Percentiles rank a stretch among this genome's conserved stretches.
phyloP scores from a whole-genome alignment of 148 eudicot genomes.

The Diospyros kaki region DNA sequence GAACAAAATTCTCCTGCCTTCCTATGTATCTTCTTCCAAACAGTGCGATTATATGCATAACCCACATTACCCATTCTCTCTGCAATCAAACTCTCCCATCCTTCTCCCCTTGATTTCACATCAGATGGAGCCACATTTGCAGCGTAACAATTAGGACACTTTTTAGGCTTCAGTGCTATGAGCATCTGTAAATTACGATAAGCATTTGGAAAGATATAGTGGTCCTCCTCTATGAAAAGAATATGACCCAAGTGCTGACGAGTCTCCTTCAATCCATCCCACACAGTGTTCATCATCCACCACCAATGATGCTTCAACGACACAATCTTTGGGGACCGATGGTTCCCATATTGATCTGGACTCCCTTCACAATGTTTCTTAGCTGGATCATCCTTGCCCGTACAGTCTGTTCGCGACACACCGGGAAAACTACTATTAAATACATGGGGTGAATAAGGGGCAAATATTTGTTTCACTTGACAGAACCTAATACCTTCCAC shows the following conservation, averaged over 20 bases:
- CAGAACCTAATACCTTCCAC: slow-evolving; percentile 79
- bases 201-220: slow-evolving; percentile 84
- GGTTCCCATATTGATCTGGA: slow-evolving; percentile 92
- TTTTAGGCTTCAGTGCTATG: slow-evolving; percentile 51
- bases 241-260: slow-evolving; percentile 54
- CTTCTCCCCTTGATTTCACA: slow-evolving; percentile 78
- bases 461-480: slow-evolving; percentile 88
- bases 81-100: slow-evolving; percentile 52
- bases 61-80: slow-evolving; percentile 96
- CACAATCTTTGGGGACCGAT: slow-evolving; percentile 80
- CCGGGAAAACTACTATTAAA: slow-evolving; percentile 74
- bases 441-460: slow-evolving; percentile 82
- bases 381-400: slow-evolving; percentile 47
- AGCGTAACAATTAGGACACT: slow-evolving; percentile 79
- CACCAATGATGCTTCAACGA: slow-evolving; percentile 99
- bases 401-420: slow-evolving; percentile 65
- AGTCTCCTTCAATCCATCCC: slow-evolving; percentile 89
- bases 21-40: slow-evolving; percentile 75
- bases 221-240: slow-evolving; percentile 94
- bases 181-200: slow-evolving; percentile 69
- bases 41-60: slow-evolving; percentile 72
- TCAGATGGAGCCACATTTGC: slow-evolving; percentile 80
- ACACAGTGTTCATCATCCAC: slow-evolving; percentile 99
- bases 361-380: slow-evolving; percentile 56
- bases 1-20: slow-evolving; percentile 71